Base-by-base conservation (phyloP, 257 asterid genomes). In the Solanum paucissectum region DNA sequence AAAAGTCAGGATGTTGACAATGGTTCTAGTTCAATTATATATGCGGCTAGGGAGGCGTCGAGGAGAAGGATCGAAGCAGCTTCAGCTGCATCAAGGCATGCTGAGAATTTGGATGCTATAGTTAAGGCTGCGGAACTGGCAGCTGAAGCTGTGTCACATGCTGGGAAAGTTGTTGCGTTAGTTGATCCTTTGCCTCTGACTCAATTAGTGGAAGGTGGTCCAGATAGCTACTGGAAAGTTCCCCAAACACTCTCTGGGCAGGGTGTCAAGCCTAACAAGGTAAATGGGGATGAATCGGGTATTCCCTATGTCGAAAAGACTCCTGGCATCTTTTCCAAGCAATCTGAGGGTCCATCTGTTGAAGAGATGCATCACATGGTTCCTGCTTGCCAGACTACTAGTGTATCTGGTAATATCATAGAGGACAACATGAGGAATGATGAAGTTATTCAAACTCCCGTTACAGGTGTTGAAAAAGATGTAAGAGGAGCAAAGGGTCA, bases 61-160 rank as follows among this genome's bases (percentile, higher is more conserved):
- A 93, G 91, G 92, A 96, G 93, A 88, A 95, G 95, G 89, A 91
- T 98, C 79, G 99, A 96, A 89, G 98, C 95, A 93, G 98, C 99
- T 92, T 95, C 98, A 85, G 94, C 98, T 91, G 99, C 98, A 83
- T 91, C 98, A n/a, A 94, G 91, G 90, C 96, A 98, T 88, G 99
- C 99, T 71, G 98, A 94, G 89, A 96, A 94, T 91, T 93, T 95
- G 88, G 98, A 96, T 86, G 95, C 99, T 42, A 94, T 98, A 90
- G 94, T 96, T 12, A 98, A 92, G 89, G 99, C 99, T 44, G 98
- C 99, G 36, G 99, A 96, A 92, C 90, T 98, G 90, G 98, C 99
- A 83, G 95, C 99, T 84, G 98, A 95, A 90, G 99, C 99, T 18
- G 98, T 98, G 76, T 93, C 98, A 79, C 99, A 96, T 88, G 95